Evolutionary conservation across 805 yeast genomes (phyloP).

Genomic region (Huiozyma naganishii): DNA sequence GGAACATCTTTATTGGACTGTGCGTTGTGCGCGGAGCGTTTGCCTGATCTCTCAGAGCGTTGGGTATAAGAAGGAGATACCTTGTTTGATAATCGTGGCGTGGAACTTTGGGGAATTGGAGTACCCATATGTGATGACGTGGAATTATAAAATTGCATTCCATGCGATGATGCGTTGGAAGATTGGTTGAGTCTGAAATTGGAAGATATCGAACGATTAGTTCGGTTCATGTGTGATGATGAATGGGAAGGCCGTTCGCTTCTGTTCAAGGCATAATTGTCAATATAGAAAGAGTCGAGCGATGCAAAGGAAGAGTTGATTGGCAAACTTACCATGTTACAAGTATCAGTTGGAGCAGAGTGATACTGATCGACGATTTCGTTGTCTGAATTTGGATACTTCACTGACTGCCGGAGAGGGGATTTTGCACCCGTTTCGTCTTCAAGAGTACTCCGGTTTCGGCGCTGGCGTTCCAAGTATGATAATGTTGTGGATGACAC

Average conservation of each 20-base stretch:
- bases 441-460: neutral
- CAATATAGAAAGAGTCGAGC: slow-evolving; percentile 51
- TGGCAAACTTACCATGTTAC: slow-evolving; percentile 47
- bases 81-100: slow-evolving; percentile 1
- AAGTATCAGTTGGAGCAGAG: slow-evolving; percentile 22
- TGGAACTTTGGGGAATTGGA: slow-evolving; percentile 6
- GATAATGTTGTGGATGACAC: slow-evolving; percentile 43
- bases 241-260: slow-evolving; percentile 6
- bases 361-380: neutral
- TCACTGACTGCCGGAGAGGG: slow-evolving; percentile 1
- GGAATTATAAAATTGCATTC: neutral
- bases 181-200: neutral
- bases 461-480: slow-evolving; percentile 1
- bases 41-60: no score
- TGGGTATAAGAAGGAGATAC: neutral
- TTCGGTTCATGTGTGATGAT: neutral
- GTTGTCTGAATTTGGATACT: neutral
- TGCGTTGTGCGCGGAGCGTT: neutral
- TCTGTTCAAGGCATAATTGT: slow-evolving; percentile 33
- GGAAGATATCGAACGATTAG: neutral
- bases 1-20: slow-evolving; percentile 1
- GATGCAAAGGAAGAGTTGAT: slow-evolving; percentile 72
- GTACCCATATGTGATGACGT: slow-evolving; percentile 1
- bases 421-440: neutral
- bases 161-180: no score